These are phyloP conservation scores for Calocybe indica DNA, from an alignment of 768 basidiomycete genomes.

Conservation along the genomic window DNA sequence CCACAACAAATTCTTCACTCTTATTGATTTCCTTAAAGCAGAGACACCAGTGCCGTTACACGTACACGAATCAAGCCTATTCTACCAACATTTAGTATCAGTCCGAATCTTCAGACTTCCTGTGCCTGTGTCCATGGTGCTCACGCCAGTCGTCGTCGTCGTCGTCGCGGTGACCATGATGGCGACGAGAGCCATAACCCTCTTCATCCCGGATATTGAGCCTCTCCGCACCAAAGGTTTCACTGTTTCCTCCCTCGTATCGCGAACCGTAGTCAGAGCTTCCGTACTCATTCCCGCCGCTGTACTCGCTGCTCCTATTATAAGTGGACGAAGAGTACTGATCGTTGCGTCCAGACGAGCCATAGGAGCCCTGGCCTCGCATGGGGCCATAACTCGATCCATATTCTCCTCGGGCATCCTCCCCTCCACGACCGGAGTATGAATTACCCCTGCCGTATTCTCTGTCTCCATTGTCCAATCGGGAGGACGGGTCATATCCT, in stretches of 20 bases:
- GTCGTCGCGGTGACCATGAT: slow-evolving; percentile 11
- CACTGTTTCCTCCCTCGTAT: slow-evolving; percentile 16
- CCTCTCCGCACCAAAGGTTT: slow-evolving; percentile 50
- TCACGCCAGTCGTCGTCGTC: slow-evolving; percentile 9
- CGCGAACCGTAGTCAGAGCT: slow-evolving; percentile 10
- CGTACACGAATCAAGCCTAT: no score
- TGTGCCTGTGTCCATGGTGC: not conserved
- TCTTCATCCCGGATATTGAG: slow-evolving; percentile 35
- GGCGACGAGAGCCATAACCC: slow-evolving; percentile 16
- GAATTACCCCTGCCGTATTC: not conserved
- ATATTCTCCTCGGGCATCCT: not conserved
- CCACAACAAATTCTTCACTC: no score
- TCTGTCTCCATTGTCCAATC: not conserved
- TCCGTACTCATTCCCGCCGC: slow-evolving; percentile 12
- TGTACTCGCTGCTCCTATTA: slow-evolving; percentile 11
- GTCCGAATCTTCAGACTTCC: not conserved
- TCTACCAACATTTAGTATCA: not conserved
- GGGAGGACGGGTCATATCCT: slow-evolving; percentile 6
- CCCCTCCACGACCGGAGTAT: not conserved
- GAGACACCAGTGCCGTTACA: no score
- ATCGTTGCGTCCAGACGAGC: slow-evolving; percentile 12
- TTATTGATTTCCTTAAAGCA: no score
- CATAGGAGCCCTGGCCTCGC: slow-evolving; percentile 1
- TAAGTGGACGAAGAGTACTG: not conserved
- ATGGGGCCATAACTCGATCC: not conserved